phyloP scores from a whole-genome alignment of 768 basidiomycete species.

The Collybia nuda region DNA sequence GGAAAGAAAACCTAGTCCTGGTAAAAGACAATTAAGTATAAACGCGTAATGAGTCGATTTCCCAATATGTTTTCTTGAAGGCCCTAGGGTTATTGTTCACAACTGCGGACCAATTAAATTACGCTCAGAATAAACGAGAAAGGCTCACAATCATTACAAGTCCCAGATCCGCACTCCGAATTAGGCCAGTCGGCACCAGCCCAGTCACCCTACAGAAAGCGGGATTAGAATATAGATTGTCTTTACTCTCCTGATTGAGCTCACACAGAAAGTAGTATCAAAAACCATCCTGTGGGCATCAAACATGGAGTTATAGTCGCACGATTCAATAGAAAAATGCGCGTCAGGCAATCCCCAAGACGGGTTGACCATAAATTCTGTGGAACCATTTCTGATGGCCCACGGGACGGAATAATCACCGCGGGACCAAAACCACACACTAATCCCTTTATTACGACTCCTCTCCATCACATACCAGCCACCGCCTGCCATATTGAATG shows the following conservation, averaged over 20 bases:
- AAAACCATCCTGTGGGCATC: conserved; percentile 53
- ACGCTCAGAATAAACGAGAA: neutral
- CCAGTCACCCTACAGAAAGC: conserved; percentile 46
- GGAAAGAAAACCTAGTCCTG: neutral
- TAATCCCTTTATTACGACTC: conserved; percentile 39
- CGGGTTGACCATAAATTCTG: conserved; percentile 14
- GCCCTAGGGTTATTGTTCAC: conserved; percentile 58
- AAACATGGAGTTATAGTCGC: conserved; percentile 55
- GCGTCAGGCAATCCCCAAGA: conserved; percentile 51
- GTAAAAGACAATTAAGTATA: conserved; percentile 31
- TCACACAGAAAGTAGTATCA: conserved; percentile 62
- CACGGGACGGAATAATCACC: conserved; percentile 41
- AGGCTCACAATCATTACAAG: conserved; percentile 49
- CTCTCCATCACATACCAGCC: conserved; percentile 61
- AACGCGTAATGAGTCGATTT: conserved; percentile 58
- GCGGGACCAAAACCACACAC: conserved; percentile 64
- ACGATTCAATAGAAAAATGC: conserved; percentile 42
- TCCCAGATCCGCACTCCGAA: conserved; percentile 37
- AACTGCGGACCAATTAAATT: conserved; percentile 28
- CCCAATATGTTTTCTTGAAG: conserved; percentile 70
- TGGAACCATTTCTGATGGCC: conserved; percentile 27
- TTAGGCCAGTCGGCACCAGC: conserved; percentile 41
- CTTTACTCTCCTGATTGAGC: conserved; percentile 12
- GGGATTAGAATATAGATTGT: neutral
- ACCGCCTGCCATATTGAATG: conserved; percentile 53